A percentile compares a stretch with the other conserved stretches of the same genome.
These are phyloP conservation scores for Globisporangium barbulae DNA, from an alignment of 352 stramenopile species.

Conservation along the genomic window DNA sequence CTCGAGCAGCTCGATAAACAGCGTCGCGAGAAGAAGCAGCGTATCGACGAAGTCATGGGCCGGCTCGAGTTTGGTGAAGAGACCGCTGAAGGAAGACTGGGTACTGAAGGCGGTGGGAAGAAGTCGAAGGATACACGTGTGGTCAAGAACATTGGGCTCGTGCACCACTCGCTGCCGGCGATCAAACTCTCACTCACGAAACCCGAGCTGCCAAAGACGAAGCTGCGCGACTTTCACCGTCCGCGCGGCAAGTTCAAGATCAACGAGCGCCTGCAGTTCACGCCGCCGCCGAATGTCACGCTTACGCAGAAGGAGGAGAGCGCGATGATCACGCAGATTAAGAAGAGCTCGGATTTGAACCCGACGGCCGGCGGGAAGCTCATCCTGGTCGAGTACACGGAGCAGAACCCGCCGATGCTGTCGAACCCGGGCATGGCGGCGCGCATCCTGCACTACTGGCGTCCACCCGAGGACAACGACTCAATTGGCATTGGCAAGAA, in stretches of 20 bases:
- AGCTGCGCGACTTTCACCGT: conserved; percentile 80
- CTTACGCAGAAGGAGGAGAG: conserved; percentile 60
- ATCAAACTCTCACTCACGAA: conserved; percentile 87
- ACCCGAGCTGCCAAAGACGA: conserved; percentile 76
- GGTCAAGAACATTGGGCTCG: conserved; percentile 81
- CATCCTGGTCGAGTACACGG: conserved; percentile 83
- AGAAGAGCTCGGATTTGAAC: conserved; percentile 83
- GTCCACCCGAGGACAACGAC: conserved; percentile 53
- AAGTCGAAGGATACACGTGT: conserved; percentile 83
- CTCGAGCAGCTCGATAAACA: conserved; percentile 75
- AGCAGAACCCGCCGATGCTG: conserved; percentile 78
- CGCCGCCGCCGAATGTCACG: conserved; percentile 33
- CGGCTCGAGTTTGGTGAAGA: conserved; percentile 80
- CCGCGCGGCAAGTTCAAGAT: conserved; percentile 86
- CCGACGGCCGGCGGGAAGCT: conserved; percentile 70
- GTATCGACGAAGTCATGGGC: conserved; percentile 78
- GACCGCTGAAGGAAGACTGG: conserved; percentile 57
- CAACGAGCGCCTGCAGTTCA: conserved; percentile 65
- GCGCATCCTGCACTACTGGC: conserved; percentile 84
- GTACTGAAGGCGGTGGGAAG: conserved; percentile 66
- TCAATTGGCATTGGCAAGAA: conserved; percentile 57
- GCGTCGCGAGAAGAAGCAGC: conserved; percentile 69
- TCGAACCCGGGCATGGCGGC: conserved; percentile 81
- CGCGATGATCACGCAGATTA: conserved; percentile 82
- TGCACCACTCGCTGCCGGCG: conserved; percentile 82